Conservation (phyloP, 805 yeast species). For the Nakazawaea wickerhamii region DNA sequence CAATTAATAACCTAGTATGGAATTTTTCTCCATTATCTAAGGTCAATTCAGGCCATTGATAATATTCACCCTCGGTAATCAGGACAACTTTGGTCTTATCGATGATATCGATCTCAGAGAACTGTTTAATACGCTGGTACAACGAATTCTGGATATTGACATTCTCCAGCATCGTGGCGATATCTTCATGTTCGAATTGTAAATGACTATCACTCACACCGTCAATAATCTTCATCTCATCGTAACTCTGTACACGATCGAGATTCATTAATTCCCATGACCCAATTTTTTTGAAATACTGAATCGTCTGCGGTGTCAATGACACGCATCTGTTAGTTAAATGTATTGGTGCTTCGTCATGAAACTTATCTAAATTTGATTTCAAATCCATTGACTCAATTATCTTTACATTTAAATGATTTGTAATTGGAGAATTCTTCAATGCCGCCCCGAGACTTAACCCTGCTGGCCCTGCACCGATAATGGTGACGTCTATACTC, state of each 20-base stretch:
- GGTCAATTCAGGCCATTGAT: constrained; percentile 73
- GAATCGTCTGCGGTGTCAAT: constrained; percentile 75
- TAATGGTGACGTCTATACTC: constrained; percentile 66
- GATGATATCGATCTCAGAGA: constrained; percentile 37
- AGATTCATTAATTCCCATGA: constrained; percentile 66
- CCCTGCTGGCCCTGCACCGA: constrained; percentile 99
- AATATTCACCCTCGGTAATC: constrained; percentile 33
- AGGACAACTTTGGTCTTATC: constrained; percentile 65
- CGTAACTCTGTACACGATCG: constrained; percentile 75
- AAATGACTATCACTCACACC: constrained; percentile 68
- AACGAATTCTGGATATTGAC: constrained; percentile 76
- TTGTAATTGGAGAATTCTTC: constrained; percentile 59
- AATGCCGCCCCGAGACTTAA: constrained; percentile 78
- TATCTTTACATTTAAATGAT: constrained; percentile 54
- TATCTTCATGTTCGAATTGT: constrained; percentile 60
- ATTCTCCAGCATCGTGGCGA: constrained; percentile 87
- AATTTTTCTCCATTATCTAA: constrained; percentile 59
- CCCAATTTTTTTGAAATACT: constrained; percentile 62
- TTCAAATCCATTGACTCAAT: constrained; percentile 66
- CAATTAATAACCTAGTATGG: constrained; percentile 73
- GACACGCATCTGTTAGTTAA: constrained; percentile 82
- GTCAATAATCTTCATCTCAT: constrained; percentile 81
- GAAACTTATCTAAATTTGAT: constrained; percentile 43
- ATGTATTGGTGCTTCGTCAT: constrained; percentile 35
- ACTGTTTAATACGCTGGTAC: constrained; percentile 44